A percentile compares a stretch with the other conserved stretches of the same genome.
phyloP scores from a whole-genome alignment of 2,329 filamentous ascomycete species.

The Fusarium cyanostomum region DNA sequence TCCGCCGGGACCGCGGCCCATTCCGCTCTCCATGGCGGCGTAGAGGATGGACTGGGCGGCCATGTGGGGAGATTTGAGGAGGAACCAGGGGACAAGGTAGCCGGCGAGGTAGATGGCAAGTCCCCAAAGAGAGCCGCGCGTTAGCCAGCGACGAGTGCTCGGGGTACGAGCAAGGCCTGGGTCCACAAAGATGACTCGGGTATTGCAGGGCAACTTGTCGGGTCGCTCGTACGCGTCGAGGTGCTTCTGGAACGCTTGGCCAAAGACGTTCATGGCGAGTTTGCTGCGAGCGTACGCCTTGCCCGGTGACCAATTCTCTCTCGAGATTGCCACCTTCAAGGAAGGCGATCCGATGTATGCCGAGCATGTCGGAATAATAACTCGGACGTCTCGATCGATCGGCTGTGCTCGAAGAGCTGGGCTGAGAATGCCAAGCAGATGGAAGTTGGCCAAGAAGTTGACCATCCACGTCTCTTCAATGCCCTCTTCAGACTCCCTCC shows the following conservation, averaged over 20 bases:
- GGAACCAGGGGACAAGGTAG: slow-evolving; percentile 85
- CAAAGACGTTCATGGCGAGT: slow-evolving; percentile 89
- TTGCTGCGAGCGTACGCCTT: slow-evolving; percentile 72
- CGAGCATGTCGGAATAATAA: slow-evolving; percentile 87
- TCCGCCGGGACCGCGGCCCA: slow-evolving; percentile 72
- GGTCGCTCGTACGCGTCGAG: slow-evolving; percentile 84
- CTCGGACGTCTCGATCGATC: slow-evolving; percentile 89
- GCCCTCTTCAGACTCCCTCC: slow-evolving; percentile 75
- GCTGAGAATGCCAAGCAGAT: slow-evolving; percentile 88
- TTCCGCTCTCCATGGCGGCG: slow-evolving; percentile 82
- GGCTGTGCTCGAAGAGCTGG: slow-evolving; percentile 92
- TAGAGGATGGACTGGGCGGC: slow-evolving; percentile 89
- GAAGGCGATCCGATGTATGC: slow-evolving; percentile 84
- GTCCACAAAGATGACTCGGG: slow-evolving; percentile 86
- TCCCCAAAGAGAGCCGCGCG: slow-evolving; percentile 83
- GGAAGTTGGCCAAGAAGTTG: slow-evolving; percentile 96
- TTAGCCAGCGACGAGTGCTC: slow-evolving; percentile 87
- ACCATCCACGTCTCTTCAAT: slow-evolving; percentile 92
- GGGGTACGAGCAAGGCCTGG: slow-evolving; percentile 87
- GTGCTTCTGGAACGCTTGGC: slow-evolving; percentile 90
- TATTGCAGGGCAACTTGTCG: slow-evolving; percentile 82
- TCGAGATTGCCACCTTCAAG: slow-evolving; percentile 62
- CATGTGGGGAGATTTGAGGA: slow-evolving; percentile 84
- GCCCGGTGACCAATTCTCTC: slow-evolving; percentile 63
- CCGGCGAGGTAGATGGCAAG: slow-evolving; percentile 78